Evolutionary conservation across 2,329 filamentous ascomycete genomes (phyloP), one percentile per base, ranked within the genome.

Genomic region (Talaromyces rugulosus): DNA sequence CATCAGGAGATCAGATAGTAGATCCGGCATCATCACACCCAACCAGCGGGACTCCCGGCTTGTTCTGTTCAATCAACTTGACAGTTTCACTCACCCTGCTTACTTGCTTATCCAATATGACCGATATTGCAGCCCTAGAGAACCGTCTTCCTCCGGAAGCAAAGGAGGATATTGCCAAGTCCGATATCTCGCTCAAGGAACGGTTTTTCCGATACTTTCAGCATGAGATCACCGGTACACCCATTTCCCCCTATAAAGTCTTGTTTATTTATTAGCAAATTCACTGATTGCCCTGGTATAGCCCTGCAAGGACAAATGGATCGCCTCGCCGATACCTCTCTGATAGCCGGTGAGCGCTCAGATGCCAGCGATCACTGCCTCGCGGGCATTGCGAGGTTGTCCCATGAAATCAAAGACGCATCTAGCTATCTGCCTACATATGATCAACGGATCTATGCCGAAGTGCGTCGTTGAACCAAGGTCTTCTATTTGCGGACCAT

Each of bases 131-230:
- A 30, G 51, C 70, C n/a, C 67, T 70, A 9, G 64, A 71, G 27
- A 59, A 63, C 14, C 70, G 71, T 36, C 63, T 71, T 16, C 76
- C 75, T 31, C 64, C 68, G 58, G 70, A 72, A 30, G 71, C 73
- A 36, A 73, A 73, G 50, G 71, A 75, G 55, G 71, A 67, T 7
- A 67, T 71, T 56, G 69, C 68, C 5, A 76, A 72, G 61, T 68
- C 72, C 3, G 76, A 78, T 50, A 72, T 76, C 9, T 72, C 77
- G 62, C 77, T 86, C 62, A 95, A 92, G 67, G 89, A 94, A 71
- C 86, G 86, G 42, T 96, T 96, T 80, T 93, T 94, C 74, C 86
- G 87, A 68, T 89, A 92, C 72, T 96, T 96, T 71, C 88, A 91
- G 67, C 83, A 87, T 68, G 88, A 90, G 75, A 85, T 90, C 58